phyloP scores from a whole-genome alignment of 2,329 filamentous ascomycete genomes.

The Exophiala oligosperma region DNA sequence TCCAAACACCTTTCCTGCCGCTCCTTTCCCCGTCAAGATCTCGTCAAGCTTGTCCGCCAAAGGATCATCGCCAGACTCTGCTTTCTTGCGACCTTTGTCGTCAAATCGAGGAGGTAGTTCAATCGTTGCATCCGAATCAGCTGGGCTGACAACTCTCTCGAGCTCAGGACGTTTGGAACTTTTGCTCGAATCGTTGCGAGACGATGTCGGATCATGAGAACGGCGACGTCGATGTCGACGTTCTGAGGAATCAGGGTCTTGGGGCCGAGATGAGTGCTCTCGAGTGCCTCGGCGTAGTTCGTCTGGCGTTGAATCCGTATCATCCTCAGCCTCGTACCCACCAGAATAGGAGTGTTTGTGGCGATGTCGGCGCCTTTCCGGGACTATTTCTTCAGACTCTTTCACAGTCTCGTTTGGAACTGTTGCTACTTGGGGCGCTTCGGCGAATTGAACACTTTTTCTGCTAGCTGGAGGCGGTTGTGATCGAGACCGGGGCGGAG shows the following conservation, averaged over 20 bases:
- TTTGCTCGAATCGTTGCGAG: conserved; percentile 15
- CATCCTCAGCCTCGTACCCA: conserved; percentile 46
- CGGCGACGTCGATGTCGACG: conserved; percentile 27
- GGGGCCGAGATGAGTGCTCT: conserved; percentile 9
- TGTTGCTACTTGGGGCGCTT: conserved; percentile 21
- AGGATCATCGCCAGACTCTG: conserved; percentile 35
- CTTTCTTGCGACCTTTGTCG: conserved; percentile 39
- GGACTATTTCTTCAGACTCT: conserved; percentile 17
- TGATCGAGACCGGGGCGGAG: conserved; percentile 17
- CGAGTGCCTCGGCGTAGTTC: conserved; percentile 15
- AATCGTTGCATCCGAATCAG: conserved; percentile 45
- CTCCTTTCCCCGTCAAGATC: conserved; percentile 36
- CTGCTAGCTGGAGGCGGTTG: conserved; percentile 19
- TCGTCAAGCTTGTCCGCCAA: conserved; percentile 38
- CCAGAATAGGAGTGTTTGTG: conserved; percentile 20
- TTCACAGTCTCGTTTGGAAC: conserved; percentile 4
- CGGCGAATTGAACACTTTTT: conserved; percentile 29
- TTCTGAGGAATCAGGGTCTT: conserved; percentile 37
- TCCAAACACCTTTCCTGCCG: conserved; percentile 29
- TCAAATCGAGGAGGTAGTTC: conserved; percentile 48
- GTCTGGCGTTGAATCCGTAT: conserved; percentile 29
- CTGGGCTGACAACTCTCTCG: conserved; percentile 18
- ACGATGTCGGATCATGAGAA: conserved; percentile 22
- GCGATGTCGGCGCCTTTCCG: conserved; percentile 16
- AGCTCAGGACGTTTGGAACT: conserved; percentile 7